Evolutionary conservation across 2,329 filamentous ascomycete species (phyloP).

Genomic region (Esteya vermicola): DNA sequence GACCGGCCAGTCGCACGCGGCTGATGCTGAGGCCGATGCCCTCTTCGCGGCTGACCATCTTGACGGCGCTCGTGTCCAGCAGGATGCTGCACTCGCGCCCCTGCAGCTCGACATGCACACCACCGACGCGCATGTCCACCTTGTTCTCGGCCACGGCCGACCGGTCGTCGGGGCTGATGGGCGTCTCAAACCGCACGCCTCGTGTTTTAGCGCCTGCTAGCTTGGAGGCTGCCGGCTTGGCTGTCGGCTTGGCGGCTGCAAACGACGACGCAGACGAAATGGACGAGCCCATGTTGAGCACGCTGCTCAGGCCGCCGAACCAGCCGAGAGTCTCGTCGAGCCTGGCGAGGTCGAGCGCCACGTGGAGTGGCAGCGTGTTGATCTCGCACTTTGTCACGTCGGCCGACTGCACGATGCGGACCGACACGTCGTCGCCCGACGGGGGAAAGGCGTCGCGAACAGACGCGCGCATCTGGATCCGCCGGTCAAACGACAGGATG

Average conservation of each 20-base stretch:
- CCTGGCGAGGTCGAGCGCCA: constrained; percentile 63
- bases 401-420: constrained; percentile 33
- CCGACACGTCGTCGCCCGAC: constrained; percentile 40
- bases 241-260: constrained; percentile 34
- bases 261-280: constrained; percentile 67
- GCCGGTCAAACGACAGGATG: constrained; percentile 48
- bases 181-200: constrained; percentile 43
- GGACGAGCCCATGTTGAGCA: constrained; percentile 77
- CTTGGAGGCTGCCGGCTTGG: constrained; percentile 16
- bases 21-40: constrained; percentile 61
- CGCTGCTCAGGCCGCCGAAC: constrained; percentile 83
- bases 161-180: constrained; percentile 28
- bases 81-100: constrained; percentile 64
- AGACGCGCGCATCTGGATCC: constrained; percentile 42
- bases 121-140: constrained; percentile 62
- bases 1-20: constrained; percentile 61
- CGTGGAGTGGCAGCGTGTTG: constrained; percentile 60
- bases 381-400: constrained; percentile 43
- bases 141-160: constrained; percentile 44
- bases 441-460: constrained; percentile 43
- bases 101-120: constrained; percentile 59
- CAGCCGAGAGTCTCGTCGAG: constrained; percentile 78
- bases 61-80: constrained; percentile 68
- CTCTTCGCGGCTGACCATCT: constrained; percentile 61
- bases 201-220: constrained; percentile 28